Evolutionary conservation across 345 rosid species (phyloP).

Genomic region (Eucalyptus guilfoylei): DNA sequence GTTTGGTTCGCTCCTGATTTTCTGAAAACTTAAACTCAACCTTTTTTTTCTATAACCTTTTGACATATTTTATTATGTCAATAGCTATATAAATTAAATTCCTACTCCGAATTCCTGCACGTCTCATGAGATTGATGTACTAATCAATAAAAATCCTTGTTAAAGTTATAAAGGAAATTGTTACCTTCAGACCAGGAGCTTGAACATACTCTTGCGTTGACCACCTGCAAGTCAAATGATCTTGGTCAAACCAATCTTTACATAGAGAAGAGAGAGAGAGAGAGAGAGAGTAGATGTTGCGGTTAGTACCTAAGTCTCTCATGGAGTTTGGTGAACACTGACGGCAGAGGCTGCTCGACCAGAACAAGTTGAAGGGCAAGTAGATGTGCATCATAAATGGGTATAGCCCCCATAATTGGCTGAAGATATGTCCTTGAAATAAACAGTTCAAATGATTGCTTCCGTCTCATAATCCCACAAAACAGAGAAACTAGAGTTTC

Average conservation of each 20-base stretch:
- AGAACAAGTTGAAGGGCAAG: background rate
- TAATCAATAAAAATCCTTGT: background rate
- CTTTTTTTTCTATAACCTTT: background rate
- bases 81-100: background rate
- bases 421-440: background rate
- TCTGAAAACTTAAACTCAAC: too few species aligned
- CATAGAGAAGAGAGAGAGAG: background rate
- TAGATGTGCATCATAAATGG: background rate
- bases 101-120: background rate
- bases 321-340: background rate
- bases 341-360: background rate
- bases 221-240: background rate
- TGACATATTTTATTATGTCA: background rate
- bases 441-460: background rate
- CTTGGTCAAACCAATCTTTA: background rate
- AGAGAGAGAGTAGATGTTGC: background rate
- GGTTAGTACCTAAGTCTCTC: background rate
- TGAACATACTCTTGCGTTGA: background rate
- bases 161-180: background rate
- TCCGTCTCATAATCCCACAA: background rate
- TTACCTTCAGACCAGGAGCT: background rate
- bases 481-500: background rate
- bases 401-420: background rate
- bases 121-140: background rate
- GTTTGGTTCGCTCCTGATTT: too few species aligned